Conservation (phyloP, 257 asterid species). For the Thymus mandschuricus region DNA sequence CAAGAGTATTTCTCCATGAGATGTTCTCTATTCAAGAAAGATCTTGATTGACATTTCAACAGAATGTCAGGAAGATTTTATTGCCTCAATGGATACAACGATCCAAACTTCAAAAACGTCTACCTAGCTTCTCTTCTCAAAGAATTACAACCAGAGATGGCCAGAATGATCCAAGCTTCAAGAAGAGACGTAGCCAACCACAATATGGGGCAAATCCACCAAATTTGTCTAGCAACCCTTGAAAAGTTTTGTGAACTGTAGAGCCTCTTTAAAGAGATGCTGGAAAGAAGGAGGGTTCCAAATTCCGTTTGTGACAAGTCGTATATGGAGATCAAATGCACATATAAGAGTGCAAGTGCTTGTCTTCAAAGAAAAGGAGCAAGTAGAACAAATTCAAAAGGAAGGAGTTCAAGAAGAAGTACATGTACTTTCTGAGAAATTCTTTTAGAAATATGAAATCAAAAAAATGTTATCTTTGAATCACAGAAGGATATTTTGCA, state of each 20-base stretch:
- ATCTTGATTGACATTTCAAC: too few relatives aligned
- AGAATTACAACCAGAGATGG: neutral
- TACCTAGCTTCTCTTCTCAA: neutral
- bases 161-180: neutral
- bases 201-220: neutral
- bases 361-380: neutral
- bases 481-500: neutral
- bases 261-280: conserved; percentile 1
- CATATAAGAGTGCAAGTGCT: neutral
- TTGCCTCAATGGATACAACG: too few relatives aligned
- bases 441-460: neutral
- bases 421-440: neutral
- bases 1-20: too few relatives aligned
- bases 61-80: too few relatives aligned
- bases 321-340: neutral
- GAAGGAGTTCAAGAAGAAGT: neutral
- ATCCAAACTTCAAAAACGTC: too few relatives aligned
- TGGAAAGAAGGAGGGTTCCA: neutral
- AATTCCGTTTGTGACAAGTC: neutral
- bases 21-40: too few relatives aligned
- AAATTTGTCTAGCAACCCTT: neutral
- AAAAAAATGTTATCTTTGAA: neutral
- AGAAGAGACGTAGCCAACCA: neutral
- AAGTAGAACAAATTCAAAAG: neutral
- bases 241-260: neutral